Base-by-base conservation (phyloP, 768 basidiomycete genomes). In the Austroboletus festivus region DNA sequence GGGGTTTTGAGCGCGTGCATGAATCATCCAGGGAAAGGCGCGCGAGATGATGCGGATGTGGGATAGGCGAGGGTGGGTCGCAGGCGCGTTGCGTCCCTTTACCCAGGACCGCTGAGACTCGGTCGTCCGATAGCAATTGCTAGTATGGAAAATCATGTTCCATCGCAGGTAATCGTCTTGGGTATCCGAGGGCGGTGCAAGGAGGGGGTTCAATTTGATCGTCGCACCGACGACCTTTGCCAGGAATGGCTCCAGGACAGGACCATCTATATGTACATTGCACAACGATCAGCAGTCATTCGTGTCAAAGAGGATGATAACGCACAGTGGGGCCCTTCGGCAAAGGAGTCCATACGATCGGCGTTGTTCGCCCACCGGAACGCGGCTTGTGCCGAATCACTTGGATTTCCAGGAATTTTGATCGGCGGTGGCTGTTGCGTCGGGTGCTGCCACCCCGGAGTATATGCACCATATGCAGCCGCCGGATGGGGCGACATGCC, bases 121-220 rank as follows among this genome's bases (percentile, higher is more conserved):
- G n/a, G 70, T 74, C 4, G 82, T 85, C 48, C 82, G 78, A 55
- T 78, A 78, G 46, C 82, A 81, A 50, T 79, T 73, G 34, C 73
- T 77, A 6, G 84, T 76, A 6, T 72, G 69, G 61, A 81, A 86
- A 35, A 85, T 73, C 82, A 89, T 85, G 66, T 86, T 85, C 85
- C 86, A 89, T 40, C 76, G 79, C 38, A 89, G 68, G 59, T 79
- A 78, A 5, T 76, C 74, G 1, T 77, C 73, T 5, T 68, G 56
- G 4, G 63, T 62, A 9, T 73, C 71, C 0, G 75, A 64, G 51
- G 64, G 69, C 18, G 82, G 81, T 0, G 66, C 58, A 15, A 89
- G 69, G 21, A 88, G 72, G 0, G 87, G 85, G 59, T 89, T 89
- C 28, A 89, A 48, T 39, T 67, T 63, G 5, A 82, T 53, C 6